phyloP scores from a whole-genome alignment of 2,329 filamentous ascomycete genomes.

The Epicoccum nigrum region DNA sequence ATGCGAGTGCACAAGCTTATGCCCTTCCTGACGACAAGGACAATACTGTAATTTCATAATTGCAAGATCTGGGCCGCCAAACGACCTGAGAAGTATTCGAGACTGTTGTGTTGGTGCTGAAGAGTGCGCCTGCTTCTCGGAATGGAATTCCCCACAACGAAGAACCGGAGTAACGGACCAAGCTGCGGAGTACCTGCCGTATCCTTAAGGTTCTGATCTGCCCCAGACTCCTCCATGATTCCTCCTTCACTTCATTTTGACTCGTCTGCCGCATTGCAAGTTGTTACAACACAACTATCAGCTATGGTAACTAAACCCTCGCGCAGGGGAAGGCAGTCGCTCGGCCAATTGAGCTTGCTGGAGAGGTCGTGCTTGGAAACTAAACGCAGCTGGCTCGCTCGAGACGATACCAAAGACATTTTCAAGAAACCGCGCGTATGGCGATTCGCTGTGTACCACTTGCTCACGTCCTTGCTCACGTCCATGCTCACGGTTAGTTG shows the following conservation, averaged over 20 bases:
- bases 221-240: neutral
- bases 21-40: no score
- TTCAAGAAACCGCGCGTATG: neutral
- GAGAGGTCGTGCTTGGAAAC: slow-evolving; percentile 2
- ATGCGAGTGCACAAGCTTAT: no score
- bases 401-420: neutral
- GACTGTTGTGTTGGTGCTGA: neutral
- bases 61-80: no score
- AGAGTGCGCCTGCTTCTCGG: neutral
- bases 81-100: no score
- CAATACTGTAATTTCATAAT: no score
- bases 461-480: neutral
- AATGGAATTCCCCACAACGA: neutral
- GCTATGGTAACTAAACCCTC: neutral
- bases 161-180: slow-evolving; percentile 6
- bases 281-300: neutral
- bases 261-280: neutral
- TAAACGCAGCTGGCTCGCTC: neutral
- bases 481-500: neutral
- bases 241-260: neutral
- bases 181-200: slow-evolving; percentile 4
- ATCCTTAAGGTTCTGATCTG: slow-evolving; percentile 1
- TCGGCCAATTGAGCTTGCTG: neutral
- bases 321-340: neutral
- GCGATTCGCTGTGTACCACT: neutral